Conservation (phyloP, 331 rosid species). For the Saraca asoca region DNA sequence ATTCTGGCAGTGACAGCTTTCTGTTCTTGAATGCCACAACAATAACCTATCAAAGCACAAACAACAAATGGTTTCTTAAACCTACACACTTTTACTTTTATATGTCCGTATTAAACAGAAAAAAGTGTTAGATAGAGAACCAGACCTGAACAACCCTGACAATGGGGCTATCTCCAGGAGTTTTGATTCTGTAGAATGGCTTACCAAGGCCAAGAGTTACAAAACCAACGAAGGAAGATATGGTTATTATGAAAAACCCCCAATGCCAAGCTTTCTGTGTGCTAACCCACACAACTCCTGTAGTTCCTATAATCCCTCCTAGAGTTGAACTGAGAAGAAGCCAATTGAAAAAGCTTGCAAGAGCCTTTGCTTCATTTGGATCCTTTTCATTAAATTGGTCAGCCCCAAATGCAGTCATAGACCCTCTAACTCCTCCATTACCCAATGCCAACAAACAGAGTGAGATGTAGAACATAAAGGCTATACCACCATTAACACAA, state of each 20-base stretch:
- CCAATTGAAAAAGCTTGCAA: slow-evolving; percentile 76
- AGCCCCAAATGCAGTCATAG: slow-evolving; percentile 81
- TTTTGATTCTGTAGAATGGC: slow-evolving; percentile 64
- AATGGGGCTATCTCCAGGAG: slow-evolving; percentile 65
- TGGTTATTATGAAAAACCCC: slow-evolving; percentile 69
- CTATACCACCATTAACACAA: slow-evolving; percentile 61
- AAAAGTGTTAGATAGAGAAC: slow-evolving; percentile 2
- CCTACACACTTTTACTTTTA: background rate
- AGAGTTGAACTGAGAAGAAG: slow-evolving; percentile 63
- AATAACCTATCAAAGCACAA: slow-evolving; percentile 51
- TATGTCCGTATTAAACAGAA: background rate
- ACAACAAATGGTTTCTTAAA: background rate
- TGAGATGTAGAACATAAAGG: slow-evolving; percentile 60
- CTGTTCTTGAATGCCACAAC: slow-evolving; percentile 72
- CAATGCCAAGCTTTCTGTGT: slow-evolving; percentile 66
- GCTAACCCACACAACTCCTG: slow-evolving; percentile 70
- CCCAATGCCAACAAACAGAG: slow-evolving; percentile 67
- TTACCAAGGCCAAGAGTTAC: slow-evolving; percentile 64
- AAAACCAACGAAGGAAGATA: slow-evolving; percentile 61
- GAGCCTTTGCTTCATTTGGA: slow-evolving; percentile 60
- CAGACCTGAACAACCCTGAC: slow-evolving; percentile 59
- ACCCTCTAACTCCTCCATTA: slow-evolving; percentile 77
- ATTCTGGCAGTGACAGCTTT: slow-evolving; percentile 50
- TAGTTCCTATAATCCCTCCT: slow-evolving; percentile 71
- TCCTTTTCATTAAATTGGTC: slow-evolving; percentile 74